These are phyloP conservation scores for Leptographium radiaticola DNA, from an alignment of 2,329 filamentous ascomycete species.

Conservation along the genomic window DNA sequence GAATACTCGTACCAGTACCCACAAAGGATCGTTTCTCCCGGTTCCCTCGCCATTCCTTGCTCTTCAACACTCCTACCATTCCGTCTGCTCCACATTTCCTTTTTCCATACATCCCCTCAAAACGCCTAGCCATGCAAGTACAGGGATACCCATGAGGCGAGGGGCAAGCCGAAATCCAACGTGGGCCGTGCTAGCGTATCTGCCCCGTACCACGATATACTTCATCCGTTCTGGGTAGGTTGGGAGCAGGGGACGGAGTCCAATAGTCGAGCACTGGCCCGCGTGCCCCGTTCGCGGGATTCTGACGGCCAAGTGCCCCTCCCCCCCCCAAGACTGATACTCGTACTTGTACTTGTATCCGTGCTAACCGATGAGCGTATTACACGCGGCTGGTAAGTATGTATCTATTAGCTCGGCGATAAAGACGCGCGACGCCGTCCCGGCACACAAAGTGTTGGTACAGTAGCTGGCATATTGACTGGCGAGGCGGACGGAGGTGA, in stretches of 20 bases:
- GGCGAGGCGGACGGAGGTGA: too few relatives aligned
- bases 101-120: constrained; percentile 1
- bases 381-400: too few relatives aligned
- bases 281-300: not conserved
- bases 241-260: not conserved
- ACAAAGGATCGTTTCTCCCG: not conserved
- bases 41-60: constrained; percentile 1
- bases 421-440: too few relatives aligned
- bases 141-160: constrained; percentile 3
- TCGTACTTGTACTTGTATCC: not conserved
- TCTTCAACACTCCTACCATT: not conserved
- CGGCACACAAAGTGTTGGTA: too few relatives aligned
- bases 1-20: not conserved
- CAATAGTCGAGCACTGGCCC: not conserved
- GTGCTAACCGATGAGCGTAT: too few relatives aligned
- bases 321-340: not conserved
- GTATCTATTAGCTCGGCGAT: too few relatives aligned
- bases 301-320: not conserved
- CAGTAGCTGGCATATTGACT: too few relatives aligned
- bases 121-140: not conserved
- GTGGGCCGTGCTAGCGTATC: not conserved
- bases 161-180: constrained; percentile 2
- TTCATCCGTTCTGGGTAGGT: not conserved
- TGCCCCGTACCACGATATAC: not conserved
- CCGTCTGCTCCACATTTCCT: not conserved